Evolutionary conservation across 2,329 filamentous ascomycete genomes (phyloP), one percentile per base, ranked within the genome.

Genomic region (Scleromitrula shiraiana): DNA sequence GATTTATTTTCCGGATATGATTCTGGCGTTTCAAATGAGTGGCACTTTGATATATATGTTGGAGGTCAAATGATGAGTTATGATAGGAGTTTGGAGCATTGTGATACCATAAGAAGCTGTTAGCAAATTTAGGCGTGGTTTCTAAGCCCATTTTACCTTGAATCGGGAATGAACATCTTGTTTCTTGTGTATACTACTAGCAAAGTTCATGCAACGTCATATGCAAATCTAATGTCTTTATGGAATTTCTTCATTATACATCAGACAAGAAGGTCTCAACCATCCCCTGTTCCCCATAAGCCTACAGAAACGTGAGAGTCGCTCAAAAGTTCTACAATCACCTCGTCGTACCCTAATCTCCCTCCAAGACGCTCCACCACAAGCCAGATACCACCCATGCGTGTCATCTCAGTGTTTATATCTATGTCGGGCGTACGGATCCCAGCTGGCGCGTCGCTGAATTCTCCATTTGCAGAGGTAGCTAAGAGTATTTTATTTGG

Each of bases 291-390:
- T 12, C 60, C 59, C 65, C 65, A 68, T n/a, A 50, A 20, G 5
- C 63, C 65, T 39, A 67, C 55, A 10, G 52, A 43, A 7, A 67
- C 55, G n/a, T 46, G 41, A n/a, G 47, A 53, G 50, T 65, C 63
- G 50, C 62, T 65, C 50, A 75, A 65, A 7, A 78, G 57, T 55
- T 75, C 79, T 2, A 77, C 69, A 35, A 70, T 67, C 7, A 86
- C 75, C 49, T 70, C 65, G 60, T 77, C 73, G 46, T 69, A 44
- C 57, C 61, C 58, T 17, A 54, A 50, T 29, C 56, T 54, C 14
- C 46, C 76, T n/a, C 81, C 85, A 59, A 91, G 76, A 55, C 85
- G 76, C 66, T 96, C 89, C 35, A 96, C 70, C 5, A 95, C 83
- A 45, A 96, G 70, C 84, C 85, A 94, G 49, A 89, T 64, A 15